These are phyloP conservation scores for Cordyceps farinosa DNA, from an alignment of 2,329 filamentous ascomycete genomes.

Conservation along the genomic window DNA sequence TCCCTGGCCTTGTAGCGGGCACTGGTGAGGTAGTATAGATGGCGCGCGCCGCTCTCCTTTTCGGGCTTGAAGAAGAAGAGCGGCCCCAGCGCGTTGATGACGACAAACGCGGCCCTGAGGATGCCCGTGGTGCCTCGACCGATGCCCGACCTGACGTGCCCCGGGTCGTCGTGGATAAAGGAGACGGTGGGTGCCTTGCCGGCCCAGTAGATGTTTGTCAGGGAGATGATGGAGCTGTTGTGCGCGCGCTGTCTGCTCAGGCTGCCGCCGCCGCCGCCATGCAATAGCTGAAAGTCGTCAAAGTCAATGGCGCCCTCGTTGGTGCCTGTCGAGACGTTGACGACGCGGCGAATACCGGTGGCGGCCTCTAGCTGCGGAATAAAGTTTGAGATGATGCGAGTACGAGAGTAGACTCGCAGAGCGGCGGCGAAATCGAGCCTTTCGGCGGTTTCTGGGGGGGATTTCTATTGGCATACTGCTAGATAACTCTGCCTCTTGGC, in stretches of 20 bases:
- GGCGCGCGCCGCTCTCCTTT: not conserved
- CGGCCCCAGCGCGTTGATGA: not conserved
- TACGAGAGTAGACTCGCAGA: slow-evolving; percentile 55
- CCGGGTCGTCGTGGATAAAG: not conserved
- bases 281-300: not conserved
- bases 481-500: no score
- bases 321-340: not conserved
- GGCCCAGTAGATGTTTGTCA: not conserved
- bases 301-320: not conserved
- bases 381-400: slow-evolving; percentile 54
- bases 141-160: not conserved
- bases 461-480: not conserved
- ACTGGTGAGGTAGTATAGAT: not conserved
- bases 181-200: not conserved
- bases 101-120: not conserved
- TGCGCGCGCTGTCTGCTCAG: not conserved
- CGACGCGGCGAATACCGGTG: not conserved
- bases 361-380: slow-evolving; percentile 38
- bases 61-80: not conserved
- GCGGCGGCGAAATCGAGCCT: slow-evolving; percentile 50
- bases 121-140: not conserved
- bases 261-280: not conserved
- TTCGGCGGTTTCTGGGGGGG: slow-evolving; percentile 50
- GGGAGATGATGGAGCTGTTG: not conserved
- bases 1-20: not conserved